Conservation (phyloP, 73 alveolate species). For the Tetrahymena malaccensis region DNA sequence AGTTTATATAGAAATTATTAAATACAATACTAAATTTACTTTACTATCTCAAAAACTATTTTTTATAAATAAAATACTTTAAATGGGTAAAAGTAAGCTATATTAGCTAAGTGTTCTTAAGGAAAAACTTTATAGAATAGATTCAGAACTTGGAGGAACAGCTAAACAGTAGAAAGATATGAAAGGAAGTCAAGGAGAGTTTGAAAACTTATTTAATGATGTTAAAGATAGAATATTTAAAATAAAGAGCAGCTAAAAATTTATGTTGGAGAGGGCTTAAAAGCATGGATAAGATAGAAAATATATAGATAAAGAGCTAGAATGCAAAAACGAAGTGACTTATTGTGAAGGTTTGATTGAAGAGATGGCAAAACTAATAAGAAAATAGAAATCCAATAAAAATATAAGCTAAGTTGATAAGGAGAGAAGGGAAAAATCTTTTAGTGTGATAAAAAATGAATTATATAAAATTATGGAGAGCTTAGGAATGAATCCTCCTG, state of each 20-base stretch:
- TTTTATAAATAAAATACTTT: not conserved
- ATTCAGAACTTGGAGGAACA: not conserved
- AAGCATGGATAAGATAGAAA: not conserved
- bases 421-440: not conserved
- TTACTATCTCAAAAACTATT: not conserved
- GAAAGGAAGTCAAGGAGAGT: not conserved
- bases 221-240: not conserved
- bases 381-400: not conserved
- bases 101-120: not conserved
- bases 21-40: not conserved
- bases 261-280: not conserved
- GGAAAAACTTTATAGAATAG: not conserved
- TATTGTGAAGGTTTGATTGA: not conserved
- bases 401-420: not conserved
- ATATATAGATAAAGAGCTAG: not conserved
- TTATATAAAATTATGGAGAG: not conserved
- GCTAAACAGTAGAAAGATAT: not conserved
- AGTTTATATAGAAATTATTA: no score
- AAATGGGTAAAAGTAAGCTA: not conserved
- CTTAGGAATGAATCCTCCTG: not conserved
- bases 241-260: not conserved
- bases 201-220: not conserved
- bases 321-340: not conserved
- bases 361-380: not conserved
- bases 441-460: not conserved